These are phyloP conservation scores for Fusarium sp. DNA, from an alignment of 2,329 filamentous ascomycete genomes.

Conservation along the genomic window DNA sequence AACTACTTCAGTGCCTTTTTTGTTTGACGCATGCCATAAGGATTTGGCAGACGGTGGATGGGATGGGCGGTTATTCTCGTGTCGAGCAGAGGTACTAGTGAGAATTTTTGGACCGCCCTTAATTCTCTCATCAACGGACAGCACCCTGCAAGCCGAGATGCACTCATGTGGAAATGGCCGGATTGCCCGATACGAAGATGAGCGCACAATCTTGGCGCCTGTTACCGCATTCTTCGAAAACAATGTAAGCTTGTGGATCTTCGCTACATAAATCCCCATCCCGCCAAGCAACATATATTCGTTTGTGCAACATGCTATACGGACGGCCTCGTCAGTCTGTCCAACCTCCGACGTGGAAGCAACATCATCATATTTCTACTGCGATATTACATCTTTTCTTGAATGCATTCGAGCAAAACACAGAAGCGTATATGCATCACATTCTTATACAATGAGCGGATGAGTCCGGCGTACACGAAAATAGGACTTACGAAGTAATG, in stretches of 20 bases:
- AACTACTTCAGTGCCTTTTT: neutral
- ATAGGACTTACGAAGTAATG: slow-evolving; percentile 34
- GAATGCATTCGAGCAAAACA: neutral
- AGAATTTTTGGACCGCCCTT: neutral
- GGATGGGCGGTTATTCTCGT: neutral
- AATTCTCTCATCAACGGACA: neutral
- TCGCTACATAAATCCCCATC: neutral
- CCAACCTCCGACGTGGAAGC: neutral
- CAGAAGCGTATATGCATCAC: slow-evolving; percentile 9
- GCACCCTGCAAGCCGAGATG: neutral
- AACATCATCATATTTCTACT: slow-evolving; percentile 8
- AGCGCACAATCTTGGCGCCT: neutral
- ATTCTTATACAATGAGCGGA: slow-evolving; percentile 6
- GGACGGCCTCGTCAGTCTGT: neutral
- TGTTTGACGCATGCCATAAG: slow-evolving; percentile 12
- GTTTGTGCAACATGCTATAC: neutral
- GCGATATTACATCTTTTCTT: slow-evolving; percentile 3
- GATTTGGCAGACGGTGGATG: slow-evolving; percentile 15
- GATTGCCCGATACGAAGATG: neutral
- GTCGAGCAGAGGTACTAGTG: neutral
- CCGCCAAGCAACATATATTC: neutral
- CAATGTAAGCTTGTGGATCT: neutral
- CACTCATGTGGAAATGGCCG: neutral
- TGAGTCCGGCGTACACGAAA: slow-evolving; percentile 26
- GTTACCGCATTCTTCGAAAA: neutral